phyloP scores from a whole-genome alignment of 495 filamentous ascomycete genomes.

The Diplogelasinospora grovesii region DNA sequence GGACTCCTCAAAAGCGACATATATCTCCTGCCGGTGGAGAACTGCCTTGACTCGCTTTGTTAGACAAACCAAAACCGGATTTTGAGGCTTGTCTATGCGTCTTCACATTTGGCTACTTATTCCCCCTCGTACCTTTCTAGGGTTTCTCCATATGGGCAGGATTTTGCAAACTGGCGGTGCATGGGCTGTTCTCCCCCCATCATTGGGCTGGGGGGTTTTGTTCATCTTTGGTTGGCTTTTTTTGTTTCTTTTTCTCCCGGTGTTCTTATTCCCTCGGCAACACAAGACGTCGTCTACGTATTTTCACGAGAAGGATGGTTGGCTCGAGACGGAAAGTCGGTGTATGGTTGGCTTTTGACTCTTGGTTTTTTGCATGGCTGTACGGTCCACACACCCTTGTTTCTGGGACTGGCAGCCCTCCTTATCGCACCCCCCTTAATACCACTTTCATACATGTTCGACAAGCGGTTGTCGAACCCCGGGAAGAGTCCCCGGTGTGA shows the following conservation, averaged over 20 bases:
- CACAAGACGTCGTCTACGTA: too few species aligned
- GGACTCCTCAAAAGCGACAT: too few species aligned
- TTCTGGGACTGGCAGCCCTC: constrained; percentile 6
- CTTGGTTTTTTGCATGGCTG: constrained; percentile 20
- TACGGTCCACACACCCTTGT: constrained; percentile 9
- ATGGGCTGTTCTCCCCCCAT: not conserved
- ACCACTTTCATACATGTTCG: constrained; percentile 9
- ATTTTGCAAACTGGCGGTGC: constrained; percentile 4
- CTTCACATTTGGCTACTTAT: not conserved
- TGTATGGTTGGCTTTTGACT: constrained; percentile 24
- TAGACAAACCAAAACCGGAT: too few species aligned
- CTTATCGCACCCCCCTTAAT: constrained; percentile 10
- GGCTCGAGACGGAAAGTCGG: constrained; percentile 17
- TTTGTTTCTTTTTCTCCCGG: constrained; percentile 5
- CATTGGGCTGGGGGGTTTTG: constrained; percentile 1
- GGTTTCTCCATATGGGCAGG: constrained; percentile 4
- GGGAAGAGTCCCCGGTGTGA: too few species aligned
- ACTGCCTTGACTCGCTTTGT: not conserved
- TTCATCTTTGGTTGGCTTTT: constrained; percentile 1
- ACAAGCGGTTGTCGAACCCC: too few species aligned
- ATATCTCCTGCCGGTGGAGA: not conserved
- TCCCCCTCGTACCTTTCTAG: constrained; percentile 4
- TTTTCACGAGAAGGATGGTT: constrained; percentile 7
- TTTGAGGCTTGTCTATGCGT: too few species aligned
- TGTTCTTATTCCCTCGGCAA: too few species aligned